Conservation (phyloP, 2,329 filamentous ascomycete genomes). For the Zasmidium cellare region DNA sequence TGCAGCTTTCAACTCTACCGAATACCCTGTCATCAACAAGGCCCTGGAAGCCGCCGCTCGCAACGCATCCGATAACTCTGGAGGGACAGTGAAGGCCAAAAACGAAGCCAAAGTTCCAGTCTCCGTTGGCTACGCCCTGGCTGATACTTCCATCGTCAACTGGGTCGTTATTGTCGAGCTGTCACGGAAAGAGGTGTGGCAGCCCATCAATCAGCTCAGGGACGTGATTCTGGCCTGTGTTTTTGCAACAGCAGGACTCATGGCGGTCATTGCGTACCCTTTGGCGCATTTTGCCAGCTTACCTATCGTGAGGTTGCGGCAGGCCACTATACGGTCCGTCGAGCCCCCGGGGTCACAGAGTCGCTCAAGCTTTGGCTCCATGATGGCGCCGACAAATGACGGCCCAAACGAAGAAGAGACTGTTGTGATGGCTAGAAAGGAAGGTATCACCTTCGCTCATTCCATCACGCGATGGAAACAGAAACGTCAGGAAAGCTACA, state of each 20-base stretch:
- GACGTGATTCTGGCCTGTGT: slow-evolving; percentile 81
- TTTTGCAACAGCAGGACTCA: slow-evolving; percentile 72
- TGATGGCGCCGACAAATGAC: slow-evolving; percentile 19
- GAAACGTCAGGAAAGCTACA: slow-evolving; percentile 23
- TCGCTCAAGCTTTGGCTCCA: slow-evolving; percentile 40
- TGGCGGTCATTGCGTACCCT: slow-evolving; percentile 71
- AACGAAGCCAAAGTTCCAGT: slow-evolving; percentile 73
- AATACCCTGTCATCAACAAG: slow-evolving; percentile 64
- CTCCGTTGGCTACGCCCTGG: slow-evolving; percentile 76
- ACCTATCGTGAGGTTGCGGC: slow-evolving; percentile 74
- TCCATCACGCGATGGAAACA: slow-evolving; percentile 33
- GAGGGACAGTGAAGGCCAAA: slow-evolving; percentile 58
- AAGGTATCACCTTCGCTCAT: slow-evolving; percentile 41
- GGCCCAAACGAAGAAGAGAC: slow-evolving; percentile 47
- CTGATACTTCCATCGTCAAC: slow-evolving; percentile 67
- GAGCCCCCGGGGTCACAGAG: slow-evolving; percentile 58
- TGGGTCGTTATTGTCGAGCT: slow-evolving; percentile 86
- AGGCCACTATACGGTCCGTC: slow-evolving; percentile 73
- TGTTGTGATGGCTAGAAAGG: slow-evolving; percentile 43
- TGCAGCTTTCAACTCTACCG: slow-evolving; percentile 57
- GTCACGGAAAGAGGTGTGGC: slow-evolving; percentile 70
- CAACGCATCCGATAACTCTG: slow-evolving; percentile 59
- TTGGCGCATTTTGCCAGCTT: slow-evolving; percentile 79
- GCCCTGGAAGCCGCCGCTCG: slow-evolving; percentile 54
- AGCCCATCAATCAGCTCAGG: slow-evolving; percentile 71